Evolutionary conservation across 225 moss, liverwort and hornwort genomes (phyloP), one percentile per base, ranked within the genome.

Genomic region (Anthoceros angustus): DNA sequence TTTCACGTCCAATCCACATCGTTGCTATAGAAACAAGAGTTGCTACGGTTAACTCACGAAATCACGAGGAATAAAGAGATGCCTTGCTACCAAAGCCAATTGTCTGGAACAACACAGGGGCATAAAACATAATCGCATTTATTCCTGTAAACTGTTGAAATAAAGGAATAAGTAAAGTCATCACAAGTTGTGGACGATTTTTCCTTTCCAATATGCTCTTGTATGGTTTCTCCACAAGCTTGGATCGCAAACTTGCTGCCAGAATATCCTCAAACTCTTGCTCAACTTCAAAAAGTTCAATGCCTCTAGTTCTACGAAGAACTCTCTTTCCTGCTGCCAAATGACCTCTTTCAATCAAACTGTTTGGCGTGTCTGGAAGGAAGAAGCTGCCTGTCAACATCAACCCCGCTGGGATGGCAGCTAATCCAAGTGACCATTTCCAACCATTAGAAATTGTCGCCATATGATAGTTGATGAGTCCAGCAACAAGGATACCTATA

Each of bases 21-120:
- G 78, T 70, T 8, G 72, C n/a, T n/a, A n/a, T n/a, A n/a, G n/a
- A n/a, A n/a, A n/a, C n/a, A n/a, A n/a, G n/a, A n/a, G n/a, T n/a
- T n/a, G n/a, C n/a, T n/a, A n/a, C n/a, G n/a, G n/a, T n/a, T n/a
- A n/a, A n/a, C n/a, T n/a, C n/a, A n/a, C n/a, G 79, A 74, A 9
- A 88, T 86, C 39, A 84, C 38, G 84, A 82, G 0, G 86, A 82
- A n/a, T 79, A 86, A 8, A 92, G 73, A 8, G 88, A 76, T 4
- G 86, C 84, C 69, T 77, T 67, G n/a, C 62, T 39, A 2, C 82
- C 86, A 39, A 80, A 86, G 7, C 86, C 88, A 45, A 92, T 67
- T 43, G 74, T 86, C 25, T 77, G 79, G 25, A 88, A 83, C 12
- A 88, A 67, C 39, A 84, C 79, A 55, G 55, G 55, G 9, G 49